Conservation (phyloP, 192 early-diverging fungal genomes). For the Chytriomyces sp. region DNA sequence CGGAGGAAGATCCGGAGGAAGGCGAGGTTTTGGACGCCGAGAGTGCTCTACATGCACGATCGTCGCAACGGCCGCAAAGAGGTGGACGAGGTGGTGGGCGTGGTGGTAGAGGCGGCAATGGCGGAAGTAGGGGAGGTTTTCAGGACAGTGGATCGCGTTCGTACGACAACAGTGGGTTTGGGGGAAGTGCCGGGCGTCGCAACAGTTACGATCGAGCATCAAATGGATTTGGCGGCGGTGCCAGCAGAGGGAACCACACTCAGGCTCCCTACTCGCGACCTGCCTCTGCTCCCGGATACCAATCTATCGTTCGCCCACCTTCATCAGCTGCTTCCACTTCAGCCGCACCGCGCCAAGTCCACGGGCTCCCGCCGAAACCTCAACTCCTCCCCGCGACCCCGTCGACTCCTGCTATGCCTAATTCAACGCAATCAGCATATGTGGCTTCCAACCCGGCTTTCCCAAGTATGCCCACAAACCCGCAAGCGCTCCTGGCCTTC, state of each 20-base stretch:
- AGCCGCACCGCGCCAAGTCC: background rate
- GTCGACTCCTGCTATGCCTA: background rate
- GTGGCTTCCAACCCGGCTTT: too few relatives aligned
- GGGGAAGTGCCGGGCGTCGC: too few relatives aligned
- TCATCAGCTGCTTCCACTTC: background rate
- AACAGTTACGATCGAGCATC: background rate
- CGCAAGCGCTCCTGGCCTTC: conserved; percentile 1
- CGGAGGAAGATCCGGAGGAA: background rate
- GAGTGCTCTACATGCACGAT: background rate
- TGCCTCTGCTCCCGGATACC: background rate
- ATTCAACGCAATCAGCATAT: background rate
- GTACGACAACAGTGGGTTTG: too few relatives aligned
- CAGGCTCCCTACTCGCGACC: background rate
- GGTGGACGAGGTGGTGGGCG: background rate
- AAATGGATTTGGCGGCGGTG: background rate
- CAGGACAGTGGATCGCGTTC: background rate
- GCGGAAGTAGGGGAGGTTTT: background rate
- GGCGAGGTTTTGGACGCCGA: background rate
- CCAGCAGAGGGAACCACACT: background rate
- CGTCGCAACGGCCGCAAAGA: background rate
- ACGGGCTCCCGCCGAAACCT: background rate
- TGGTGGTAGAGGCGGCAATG: background rate
- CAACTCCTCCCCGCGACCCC: background rate
- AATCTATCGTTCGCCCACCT: background rate
- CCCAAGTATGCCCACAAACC: background rate